phyloP scores from a whole-genome alignment of 176 grass and related monocot species.

The barley (Hordeum vulgare) region MorexV3_pseudomolecules_assembly NC_058522.1:108275373-108275872 shows the following conservation, averaged over 20 bases:
- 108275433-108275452: slow-evolving; percentile 32
- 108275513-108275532: background rate
- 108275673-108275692: background rate
- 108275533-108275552: background rate
- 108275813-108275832: slow-evolving; percentile 35
- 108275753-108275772: slow-evolving; percentile 82
- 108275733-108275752: slow-evolving; percentile 50
- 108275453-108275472: background rate
- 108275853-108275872: slow-evolving; percentile 1
- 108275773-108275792: slow-evolving; percentile 79
- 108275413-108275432: slow-evolving; percentile 76
- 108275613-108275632: slow-evolving; percentile 25
- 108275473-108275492: background rate
- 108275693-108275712: slow-evolving; percentile 9
- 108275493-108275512: background rate
- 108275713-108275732: background rate
- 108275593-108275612: slow-evolving; percentile 5
- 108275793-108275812: slow-evolving; percentile 72
- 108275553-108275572: background rate
- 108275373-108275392: slow-evolving; percentile 82
- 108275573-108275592: background rate
- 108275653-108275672: background rate
- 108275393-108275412: slow-evolving; percentile 87
- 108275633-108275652: background rate
- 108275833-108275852: background rate